Conservation (phyloP, 306 rosid species). For the Elaeagnus macrophylla region DNA sequence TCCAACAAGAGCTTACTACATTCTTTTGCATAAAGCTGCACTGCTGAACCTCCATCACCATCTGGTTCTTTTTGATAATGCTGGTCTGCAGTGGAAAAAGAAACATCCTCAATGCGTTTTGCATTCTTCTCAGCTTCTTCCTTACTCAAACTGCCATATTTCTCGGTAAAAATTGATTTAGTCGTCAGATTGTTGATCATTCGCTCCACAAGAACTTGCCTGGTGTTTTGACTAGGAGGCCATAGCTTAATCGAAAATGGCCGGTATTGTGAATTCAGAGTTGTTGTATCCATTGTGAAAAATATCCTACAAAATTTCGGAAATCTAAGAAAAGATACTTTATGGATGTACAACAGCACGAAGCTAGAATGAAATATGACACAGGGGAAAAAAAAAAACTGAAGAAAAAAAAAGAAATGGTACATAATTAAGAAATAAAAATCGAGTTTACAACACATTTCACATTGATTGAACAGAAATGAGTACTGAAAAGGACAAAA, state of each 20-base stretch:
- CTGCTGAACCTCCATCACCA: slow-evolving; percentile 97
- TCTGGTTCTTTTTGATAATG: slow-evolving; percentile 74
- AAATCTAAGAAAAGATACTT: neutral
- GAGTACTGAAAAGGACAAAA: too few relatives aligned
- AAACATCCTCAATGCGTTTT: slow-evolving; percentile 57
- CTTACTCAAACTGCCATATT: slow-evolving; percentile 53
- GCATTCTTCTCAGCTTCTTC: slow-evolving; percentile 89
- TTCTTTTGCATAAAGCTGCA: slow-evolving; percentile 92
- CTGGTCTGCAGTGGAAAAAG: slow-evolving; percentile 60
- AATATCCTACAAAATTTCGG: slow-evolving; percentile 27
- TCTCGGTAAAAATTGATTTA: slow-evolving; percentile 72
- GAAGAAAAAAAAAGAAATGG: too few relatives aligned
- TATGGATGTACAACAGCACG: too few relatives aligned
- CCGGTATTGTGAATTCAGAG: slow-evolving; percentile 35
- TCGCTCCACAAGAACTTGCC: slow-evolving; percentile 78
- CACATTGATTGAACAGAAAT: too few relatives aligned
- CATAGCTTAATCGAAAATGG: slow-evolving; percentile 83
- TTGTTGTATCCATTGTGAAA: slow-evolving; percentile 43
- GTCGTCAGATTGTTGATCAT: slow-evolving; percentile 71
- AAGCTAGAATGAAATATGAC: too few relatives aligned
- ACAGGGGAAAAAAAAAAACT: too few relatives aligned
- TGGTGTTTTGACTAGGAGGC: slow-evolving; percentile 95
- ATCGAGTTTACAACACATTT: too few relatives aligned
- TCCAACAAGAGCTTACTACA: slow-evolving; percentile 77
- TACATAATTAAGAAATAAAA: too few relatives aligned